phyloP scores from a whole-genome alignment of 768 basidiomycete species.

The Leccinum fibrillosum region DNA sequence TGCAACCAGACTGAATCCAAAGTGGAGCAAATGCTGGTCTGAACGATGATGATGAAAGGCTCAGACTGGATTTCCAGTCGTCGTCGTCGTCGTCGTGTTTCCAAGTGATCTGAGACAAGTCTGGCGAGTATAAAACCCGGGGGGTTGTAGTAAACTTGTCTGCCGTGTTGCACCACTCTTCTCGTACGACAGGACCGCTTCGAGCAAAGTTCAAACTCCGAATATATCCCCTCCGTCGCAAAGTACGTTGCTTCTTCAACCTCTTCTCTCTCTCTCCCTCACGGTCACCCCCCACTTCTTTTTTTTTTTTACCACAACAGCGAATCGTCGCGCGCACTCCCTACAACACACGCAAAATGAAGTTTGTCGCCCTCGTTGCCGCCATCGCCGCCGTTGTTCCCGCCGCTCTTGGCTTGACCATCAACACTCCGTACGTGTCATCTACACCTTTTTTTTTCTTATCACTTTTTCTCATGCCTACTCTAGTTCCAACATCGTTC shows the following conservation, averaged over 20 bases:
- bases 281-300: not conserved
- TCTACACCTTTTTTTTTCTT: not conserved
- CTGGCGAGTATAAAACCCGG: not conserved
- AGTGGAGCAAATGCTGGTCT: not conserved
- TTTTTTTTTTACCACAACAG: not conserved
- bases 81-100: not conserved
- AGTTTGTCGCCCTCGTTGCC: constrained; percentile 28
- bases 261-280: not conserved
- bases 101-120: not conserved
- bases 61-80: not conserved
- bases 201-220: constrained; percentile 27
- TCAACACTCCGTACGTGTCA: constrained; percentile 66
- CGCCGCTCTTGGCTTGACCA: constrained; percentile 44
- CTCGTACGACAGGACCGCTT: not conserved
- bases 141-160: not conserved
- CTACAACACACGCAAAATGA: constrained; percentile 32
- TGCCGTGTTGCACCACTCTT: not conserved
- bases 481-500: constrained; percentile 37
- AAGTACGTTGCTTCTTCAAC: not conserved
- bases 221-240: constrained; percentile 5
- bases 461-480: not conserved
- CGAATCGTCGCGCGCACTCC: constrained; percentile 18
- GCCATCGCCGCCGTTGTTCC: constrained; percentile 31
- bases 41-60: not conserved
- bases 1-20: not conserved